These are phyloP conservation scores for Aspergillus sp. DNA, from an alignment of 2,329 filamentous ascomycete genomes.

Conservation along the genomic window DNA sequence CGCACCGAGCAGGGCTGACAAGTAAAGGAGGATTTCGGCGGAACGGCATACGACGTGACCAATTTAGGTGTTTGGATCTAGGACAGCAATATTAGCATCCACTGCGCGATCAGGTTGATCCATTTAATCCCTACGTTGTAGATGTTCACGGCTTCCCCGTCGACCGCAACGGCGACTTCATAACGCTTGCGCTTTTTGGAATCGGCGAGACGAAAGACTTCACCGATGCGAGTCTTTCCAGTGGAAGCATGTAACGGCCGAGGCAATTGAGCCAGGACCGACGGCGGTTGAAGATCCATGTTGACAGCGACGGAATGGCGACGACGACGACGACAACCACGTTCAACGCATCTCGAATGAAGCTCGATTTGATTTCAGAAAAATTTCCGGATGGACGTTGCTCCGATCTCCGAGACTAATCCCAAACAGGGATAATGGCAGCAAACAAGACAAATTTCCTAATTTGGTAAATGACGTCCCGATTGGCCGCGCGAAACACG, in stretches of 20 bases:
- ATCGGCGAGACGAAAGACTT: constrained; percentile 54
- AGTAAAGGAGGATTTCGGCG: constrained; percentile 58
- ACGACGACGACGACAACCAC: neutral
- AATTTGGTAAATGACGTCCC: constrained; percentile 16
- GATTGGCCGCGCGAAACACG: constrained; percentile 16
- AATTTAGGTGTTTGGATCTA: constrained; percentile 62
- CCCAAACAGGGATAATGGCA: neutral
- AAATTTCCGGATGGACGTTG: constrained; percentile 37
- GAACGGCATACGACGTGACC: constrained; percentile 60
- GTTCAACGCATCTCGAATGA: neutral
- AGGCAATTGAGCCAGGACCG: constrained; percentile 47
- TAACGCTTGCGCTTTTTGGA: constrained; percentile 62
- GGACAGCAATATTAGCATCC: neutral
- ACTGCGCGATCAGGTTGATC: neutral
- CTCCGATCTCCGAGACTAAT: constrained; percentile 19
- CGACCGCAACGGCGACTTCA: constrained; percentile 59
- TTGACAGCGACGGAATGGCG: constrained; percentile 3
- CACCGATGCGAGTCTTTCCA: constrained; percentile 41
- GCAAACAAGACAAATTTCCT: neutral
- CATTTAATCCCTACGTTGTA: constrained; percentile 54
- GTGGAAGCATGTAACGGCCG: constrained; percentile 41
- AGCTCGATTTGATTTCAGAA: constrained; percentile 12
- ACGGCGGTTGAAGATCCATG: constrained; percentile 47
- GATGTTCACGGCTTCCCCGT: constrained; percentile 62
- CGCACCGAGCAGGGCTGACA: constrained; percentile 60